phyloP scores from a whole-genome alignment of 805 yeast species.

The Ogataea minuta region DNA sequence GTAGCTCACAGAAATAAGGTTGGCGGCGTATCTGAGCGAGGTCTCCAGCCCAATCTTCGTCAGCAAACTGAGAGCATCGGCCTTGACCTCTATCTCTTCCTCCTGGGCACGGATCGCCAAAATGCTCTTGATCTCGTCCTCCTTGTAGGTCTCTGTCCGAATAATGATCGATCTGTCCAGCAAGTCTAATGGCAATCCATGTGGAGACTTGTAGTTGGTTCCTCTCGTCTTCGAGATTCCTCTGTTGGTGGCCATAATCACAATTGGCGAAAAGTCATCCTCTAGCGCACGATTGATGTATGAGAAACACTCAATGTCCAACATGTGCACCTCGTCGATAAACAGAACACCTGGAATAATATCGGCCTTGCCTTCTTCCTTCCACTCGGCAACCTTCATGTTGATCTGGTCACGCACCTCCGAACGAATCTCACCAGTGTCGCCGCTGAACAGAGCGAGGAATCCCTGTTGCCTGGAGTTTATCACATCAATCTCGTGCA shows the following conservation, averaged over 20 bases:
- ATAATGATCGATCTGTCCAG: constrained; percentile 89
- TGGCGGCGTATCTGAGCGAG: constrained; percentile 88
- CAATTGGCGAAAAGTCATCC: constrained; percentile 88
- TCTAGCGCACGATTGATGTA: constrained; percentile 93
- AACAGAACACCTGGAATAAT: constrained; percentile 96
- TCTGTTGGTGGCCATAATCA: constrained; percentile 92
- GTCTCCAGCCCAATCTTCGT: constrained; percentile 73
- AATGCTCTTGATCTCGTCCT: constrained; percentile 78
- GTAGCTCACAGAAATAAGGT: constrained; percentile 86
- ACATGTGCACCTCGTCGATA: constrained; percentile 98
- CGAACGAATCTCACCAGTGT: constrained; percentile 89
- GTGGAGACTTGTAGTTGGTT: constrained; percentile 86
- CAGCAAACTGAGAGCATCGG: constrained; percentile 71
- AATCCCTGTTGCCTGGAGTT: constrained; percentile 90
- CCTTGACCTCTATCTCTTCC: constrained; percentile 65
- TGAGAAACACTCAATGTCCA: constrained; percentile 94
- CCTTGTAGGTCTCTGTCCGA: constrained; percentile 84
- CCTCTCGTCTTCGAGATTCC: constrained; percentile 93
- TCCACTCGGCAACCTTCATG: constrained; percentile 86
- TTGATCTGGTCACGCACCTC: constrained; percentile 68
- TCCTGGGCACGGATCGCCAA: constrained; percentile 77
- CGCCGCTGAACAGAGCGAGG: constrained; percentile 54
- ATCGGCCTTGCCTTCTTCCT: constrained; percentile 98
- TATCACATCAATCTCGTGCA: constrained; percentile 95
- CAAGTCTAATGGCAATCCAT: constrained; percentile 95